These are phyloP conservation scores for Taphrina populina DNA, from an alignment of 1,139 yeast species.

Conservation along the genomic window DNA sequence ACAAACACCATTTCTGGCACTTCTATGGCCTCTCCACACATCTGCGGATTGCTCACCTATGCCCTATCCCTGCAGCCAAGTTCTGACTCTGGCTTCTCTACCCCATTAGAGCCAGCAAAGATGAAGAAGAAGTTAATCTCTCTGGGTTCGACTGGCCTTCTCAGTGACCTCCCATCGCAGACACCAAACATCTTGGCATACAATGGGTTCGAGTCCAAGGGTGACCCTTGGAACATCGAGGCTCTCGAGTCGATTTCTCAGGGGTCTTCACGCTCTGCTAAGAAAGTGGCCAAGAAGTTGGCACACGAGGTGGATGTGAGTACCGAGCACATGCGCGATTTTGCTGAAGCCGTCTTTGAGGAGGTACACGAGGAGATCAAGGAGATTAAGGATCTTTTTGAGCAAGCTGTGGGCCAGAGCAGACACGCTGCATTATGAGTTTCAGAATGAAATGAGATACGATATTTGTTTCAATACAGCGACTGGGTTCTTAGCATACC, in stretches of 20 bases:
- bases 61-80: slow-evolving; percentile 89
- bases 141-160: slow-evolving; percentile 68
- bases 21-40: slow-evolving; percentile 98
- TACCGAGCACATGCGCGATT: background rate
- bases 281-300: background rate
- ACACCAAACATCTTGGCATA: slow-evolving; percentile 87
- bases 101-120: slow-evolving; percentile 71
- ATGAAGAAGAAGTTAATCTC: slow-evolving; percentile 83
- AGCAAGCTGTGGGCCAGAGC: background rate
- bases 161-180: slow-evolving; percentile 71
- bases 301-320: background rate
- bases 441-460: too few relatives aligned
- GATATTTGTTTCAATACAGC: too few relatives aligned
- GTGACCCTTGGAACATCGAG: slow-evolving; percentile 18
- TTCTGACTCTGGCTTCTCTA: slow-evolving; percentile 67
- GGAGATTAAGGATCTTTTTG: slow-evolving; percentile 1
- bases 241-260: background rate
- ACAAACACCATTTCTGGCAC: slow-evolving; percentile 95
- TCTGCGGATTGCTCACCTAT: slow-evolving; percentile 81
- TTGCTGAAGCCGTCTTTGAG: slow-evolving; percentile 3
- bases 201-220: slow-evolving; percentile 57
- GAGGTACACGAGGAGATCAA: slow-evolving; percentile 7
- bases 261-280: background rate
- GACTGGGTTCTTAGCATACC: too few relatives aligned
- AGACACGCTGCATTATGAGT: too few relatives aligned